phyloP scores from a whole-genome alignment of 2,329 filamentous ascomycete genomes.

The Tolypocladium ophioglossoides region DNA sequence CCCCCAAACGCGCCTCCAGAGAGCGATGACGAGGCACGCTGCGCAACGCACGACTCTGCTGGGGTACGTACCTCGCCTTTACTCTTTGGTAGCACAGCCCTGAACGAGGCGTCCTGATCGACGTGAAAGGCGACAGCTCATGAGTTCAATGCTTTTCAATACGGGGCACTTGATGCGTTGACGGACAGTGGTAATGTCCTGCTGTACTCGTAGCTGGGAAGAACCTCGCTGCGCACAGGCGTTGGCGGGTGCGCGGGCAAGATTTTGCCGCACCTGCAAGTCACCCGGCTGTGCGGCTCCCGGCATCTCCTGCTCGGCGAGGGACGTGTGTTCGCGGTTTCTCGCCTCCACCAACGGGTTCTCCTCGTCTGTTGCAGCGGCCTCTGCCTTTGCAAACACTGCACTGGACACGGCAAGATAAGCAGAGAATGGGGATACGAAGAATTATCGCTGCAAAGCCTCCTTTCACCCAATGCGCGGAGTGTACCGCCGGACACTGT shows the following conservation, averaged over 20 bases:
- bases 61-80: background rate
- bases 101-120: too few species aligned
- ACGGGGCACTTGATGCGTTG: background rate
- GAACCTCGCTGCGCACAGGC: too few species aligned
- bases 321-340: background rate
- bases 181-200: background rate
- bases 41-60: background rate
- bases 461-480: too few species aligned
- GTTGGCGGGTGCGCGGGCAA: background rate
- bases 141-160: background rate
- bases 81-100: background rate
- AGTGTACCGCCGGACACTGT: too few species aligned
- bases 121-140: too few species aligned
- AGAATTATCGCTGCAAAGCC: too few species aligned
- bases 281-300: background rate
- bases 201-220: background rate
- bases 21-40: constrained; percentile 30
- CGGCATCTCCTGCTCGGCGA: background rate
- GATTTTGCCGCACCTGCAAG: background rate
- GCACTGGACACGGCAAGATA: background rate
- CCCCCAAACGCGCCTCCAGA: constrained; percentile 6
- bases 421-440: too few species aligned
- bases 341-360: too few species aligned
- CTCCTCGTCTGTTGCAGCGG: too few species aligned
- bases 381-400: background rate